A percentile compares a stretch with the other conserved stretches of the same genome.
Evolutionary conservation across 306 rosid species (phyloP).

Genomic region (Psophocarpus tetragonolobus): DNA sequence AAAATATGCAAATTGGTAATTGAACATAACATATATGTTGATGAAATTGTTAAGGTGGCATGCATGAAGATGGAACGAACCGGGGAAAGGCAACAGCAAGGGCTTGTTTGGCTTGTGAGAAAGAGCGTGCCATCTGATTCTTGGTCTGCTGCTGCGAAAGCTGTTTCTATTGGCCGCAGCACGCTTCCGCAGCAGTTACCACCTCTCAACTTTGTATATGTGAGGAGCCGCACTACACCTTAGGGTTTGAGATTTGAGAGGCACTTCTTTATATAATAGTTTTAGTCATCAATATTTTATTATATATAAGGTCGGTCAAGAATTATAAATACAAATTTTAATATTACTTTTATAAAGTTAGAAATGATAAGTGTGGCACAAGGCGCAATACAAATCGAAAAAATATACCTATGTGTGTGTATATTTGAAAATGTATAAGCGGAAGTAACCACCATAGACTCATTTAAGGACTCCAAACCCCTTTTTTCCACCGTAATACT

Average conservation of each 20-base stretch:
- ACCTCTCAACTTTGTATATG: neutral
- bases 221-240: neutral
- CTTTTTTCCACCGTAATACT: too few relatives aligned
- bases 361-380: too few relatives aligned
- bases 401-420: too few relatives aligned
- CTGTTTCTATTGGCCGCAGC: neutral
- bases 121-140: neutral
- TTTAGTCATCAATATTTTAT: neutral
- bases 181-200: slow-evolving; percentile 11
- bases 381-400: too few relatives aligned
- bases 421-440: too few relatives aligned
- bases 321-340: too few relatives aligned
- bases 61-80: neutral
- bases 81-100: neutral
- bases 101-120: neutral
- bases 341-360: too few relatives aligned
- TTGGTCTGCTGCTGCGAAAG: neutral
- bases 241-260: neutral
- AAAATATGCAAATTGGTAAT: neutral
- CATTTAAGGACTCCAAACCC: too few relatives aligned
- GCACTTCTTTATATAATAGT: neutral
- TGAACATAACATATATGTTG: too few relatives aligned
- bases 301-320: neutral
- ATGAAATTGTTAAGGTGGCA: neutral
- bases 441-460: too few relatives aligned